Evolutionary conservation across 2,329 filamentous ascomycete species (phyloP), one percentile per base, ranked within the genome.

Genomic region (Gaeumannomyces tritici): DNA sequence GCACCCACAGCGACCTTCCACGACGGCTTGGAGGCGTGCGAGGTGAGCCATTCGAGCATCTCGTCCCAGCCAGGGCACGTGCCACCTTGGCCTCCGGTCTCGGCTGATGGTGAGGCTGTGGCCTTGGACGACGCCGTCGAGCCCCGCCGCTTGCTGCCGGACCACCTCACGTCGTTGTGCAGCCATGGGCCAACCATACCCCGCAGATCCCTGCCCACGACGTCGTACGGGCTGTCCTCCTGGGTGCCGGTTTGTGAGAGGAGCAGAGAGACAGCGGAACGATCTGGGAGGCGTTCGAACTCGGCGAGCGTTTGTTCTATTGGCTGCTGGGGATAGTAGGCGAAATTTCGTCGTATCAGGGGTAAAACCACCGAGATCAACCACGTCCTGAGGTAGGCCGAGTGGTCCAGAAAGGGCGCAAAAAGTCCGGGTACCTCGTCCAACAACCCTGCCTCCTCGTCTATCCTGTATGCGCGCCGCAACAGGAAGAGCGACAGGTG

Each of bases 161-260:
- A 82, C 77, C 87, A 86, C 62, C 87, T 82, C 26, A 74, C 79
- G 60, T 85, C 79, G 57, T 85, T 85, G 68, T 89, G 86, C 59
- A 92, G 76, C 89, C 89, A 93, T 2, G 90, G 89, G 0, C 86
- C 87, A 60, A 93, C 75, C 51, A 93, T 70, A 0, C 86, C 84
- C 65, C 83, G 83, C 62, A 93, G 70, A 69, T 92, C 89, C 63
- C 88, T 82, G 1, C 83, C 85, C 59, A 87, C 70, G 51, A 77
- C 54, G 13, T 18, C 51, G 11, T 51, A 71, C 1, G 67, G 63
- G 24, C 75, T 64, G 2, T 77, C 73, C 54, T 77, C 74, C 7
- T 65, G 31, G 54, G 26, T 61, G 13, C 59, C 59, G 1, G 84
- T 86, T 62, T 82, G 80, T 9, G 81, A 82, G 6, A 93, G 76